Percentiles rank a stretch among this genome's conserved stretches.
Conservation (phyloP, 805 yeast genomes). For the Ogataea siamensis region DNA sequence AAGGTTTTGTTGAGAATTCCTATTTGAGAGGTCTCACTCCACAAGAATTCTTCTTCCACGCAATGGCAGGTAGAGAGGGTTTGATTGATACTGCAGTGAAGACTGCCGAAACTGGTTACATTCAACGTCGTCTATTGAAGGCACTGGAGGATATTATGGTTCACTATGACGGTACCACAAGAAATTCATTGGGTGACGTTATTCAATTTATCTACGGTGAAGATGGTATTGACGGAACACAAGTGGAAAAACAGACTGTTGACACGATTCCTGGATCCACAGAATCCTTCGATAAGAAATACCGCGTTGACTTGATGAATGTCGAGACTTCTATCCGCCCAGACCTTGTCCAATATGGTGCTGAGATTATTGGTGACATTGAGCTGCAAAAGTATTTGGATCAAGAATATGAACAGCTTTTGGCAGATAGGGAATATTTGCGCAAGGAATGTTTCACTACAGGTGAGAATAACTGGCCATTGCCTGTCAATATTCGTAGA, state of each 20-base stretch:
- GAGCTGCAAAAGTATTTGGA: conserved; percentile 79
- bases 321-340: conserved; percentile 64
- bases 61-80: conserved; percentile 99
- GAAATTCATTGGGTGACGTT: conserved; percentile 95
- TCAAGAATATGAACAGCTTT: conserved; percentile 76
- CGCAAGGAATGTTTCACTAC: conserved; percentile 80
- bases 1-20: conserved; percentile 97
- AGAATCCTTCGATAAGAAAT: conserved; percentile 75
- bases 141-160: conserved; percentile 98
- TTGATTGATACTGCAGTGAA: conserved; percentile 98
- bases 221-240: conserved; percentile 98
- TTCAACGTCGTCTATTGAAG: conserved; percentile 95
- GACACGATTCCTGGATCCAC: conserved; percentile 96
- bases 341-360: conserved; percentile 79
- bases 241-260: conserved; percentile 92
- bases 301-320: conserved; percentile 82
- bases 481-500: conserved; percentile 96
- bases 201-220: conserved; percentile 98
- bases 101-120: conserved; percentile 98
- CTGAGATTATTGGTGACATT: conserved; percentile 86
- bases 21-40: conserved; percentile 97
- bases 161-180: conserved; percentile 96
- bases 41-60: conserved; percentile 98
- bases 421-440: conserved; percentile 72
- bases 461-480: conserved; percentile 96